Evolutionary conservation across 345 rosid species (phyloP), one percentile per base, ranked within the genome.

Genomic region (Draba incana): DNA sequence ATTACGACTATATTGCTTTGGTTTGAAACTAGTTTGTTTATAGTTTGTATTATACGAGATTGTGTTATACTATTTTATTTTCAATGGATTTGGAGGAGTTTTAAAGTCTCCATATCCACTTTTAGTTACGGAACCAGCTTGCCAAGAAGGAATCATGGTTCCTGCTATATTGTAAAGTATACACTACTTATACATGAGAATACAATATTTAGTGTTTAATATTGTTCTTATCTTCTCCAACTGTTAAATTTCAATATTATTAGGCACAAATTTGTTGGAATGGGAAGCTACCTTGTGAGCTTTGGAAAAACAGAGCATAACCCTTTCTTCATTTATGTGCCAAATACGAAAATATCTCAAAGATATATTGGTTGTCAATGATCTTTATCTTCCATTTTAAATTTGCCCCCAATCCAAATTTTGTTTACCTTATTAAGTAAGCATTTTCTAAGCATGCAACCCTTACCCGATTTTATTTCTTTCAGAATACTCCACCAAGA

Each of bases 21-120:
- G 31, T 38, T 61, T 27, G 42, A 53, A 51, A 45, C 63, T 35
- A 35, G 38, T 2, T 14, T 62, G 49, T 71, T 28, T 14, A 71
- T 62, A 39, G 45, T 37, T 43, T 5, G 3, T 6, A 47, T 14
- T 41, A 39, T 43, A 33, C 10, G 20, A 33, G 68, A 44, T 25
- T 60, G 33, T 43, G 33, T 49, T 59, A 11, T 12, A 20, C 20
- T 50, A 50, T 33, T 60, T 49, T 28, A 12, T 23, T 59, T 20
- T 46, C 33, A 2, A 35, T 57, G 64, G 46, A 24, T 63, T 57
- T 57, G 57, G 72, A 67, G 61, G 57, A 37, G 48, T 35, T 45
- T 45, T 55, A 12, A 44, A 43, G n/a, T 33, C 27, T 37, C 57
- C 16, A 68, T 14, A 47, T 37, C 48, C 28, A 3, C 38, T 57